Evolutionary conservation across 179 eudicot species (phyloP).

Genomic region (Heliamphora ciliata): DNA sequence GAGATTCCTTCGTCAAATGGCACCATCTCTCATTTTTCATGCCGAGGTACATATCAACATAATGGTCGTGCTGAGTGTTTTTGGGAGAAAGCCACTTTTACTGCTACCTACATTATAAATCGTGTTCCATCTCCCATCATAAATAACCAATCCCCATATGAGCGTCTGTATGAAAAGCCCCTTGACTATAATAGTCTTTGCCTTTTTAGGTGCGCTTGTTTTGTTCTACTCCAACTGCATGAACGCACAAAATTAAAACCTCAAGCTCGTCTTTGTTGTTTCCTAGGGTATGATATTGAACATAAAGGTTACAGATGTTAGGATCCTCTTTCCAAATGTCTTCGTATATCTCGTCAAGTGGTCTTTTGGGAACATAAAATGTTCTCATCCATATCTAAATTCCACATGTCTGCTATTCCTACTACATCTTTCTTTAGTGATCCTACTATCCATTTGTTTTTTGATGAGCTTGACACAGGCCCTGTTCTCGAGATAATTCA

Average conservation of each 20-base stretch:
- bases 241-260: slow-evolving; percentile 10
- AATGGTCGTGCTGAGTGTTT: slow-evolving; percentile 4
- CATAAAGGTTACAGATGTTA: too few species aligned
- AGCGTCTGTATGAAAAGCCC: not conserved
- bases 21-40: not conserved
- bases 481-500: too few species aligned
- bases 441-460: not conserved
- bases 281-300: slow-evolving; percentile 6
- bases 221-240: slow-evolving; percentile 1
- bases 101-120: slow-evolving; percentile 4
- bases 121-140: not conserved
- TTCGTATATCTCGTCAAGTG: not conserved
- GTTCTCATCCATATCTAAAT: not conserved
- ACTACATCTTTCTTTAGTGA: not conserved
- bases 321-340: too few species aligned
- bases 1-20: not conserved
- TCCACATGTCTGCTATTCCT: not conserved
- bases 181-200: not conserved
- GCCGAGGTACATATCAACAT: not conserved
- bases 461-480: not conserved
- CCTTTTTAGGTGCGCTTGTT: slow-evolving; percentile 12
- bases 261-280: slow-evolving; percentile 4
- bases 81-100: slow-evolving; percentile 14
- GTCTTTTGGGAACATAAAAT: not conserved
- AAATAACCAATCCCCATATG: slow-evolving; percentile 4